Evolutionary conservation across 352 stramenopile species (phyloP), one percentile per base, ranked within the genome.

Genomic region (Phytophthora rubi): DNA sequence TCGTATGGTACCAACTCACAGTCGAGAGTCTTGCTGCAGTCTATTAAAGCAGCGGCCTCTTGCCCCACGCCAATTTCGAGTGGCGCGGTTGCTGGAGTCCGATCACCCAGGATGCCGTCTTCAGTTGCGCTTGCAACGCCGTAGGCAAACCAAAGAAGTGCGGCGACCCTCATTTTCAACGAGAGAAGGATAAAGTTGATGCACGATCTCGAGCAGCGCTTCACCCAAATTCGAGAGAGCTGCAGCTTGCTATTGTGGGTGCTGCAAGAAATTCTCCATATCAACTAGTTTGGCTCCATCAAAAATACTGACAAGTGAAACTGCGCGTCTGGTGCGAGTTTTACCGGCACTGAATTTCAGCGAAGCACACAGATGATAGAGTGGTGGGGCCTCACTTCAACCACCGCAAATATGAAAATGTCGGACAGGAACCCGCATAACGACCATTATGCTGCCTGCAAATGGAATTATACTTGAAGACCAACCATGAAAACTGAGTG

Each of bases 1-100:
- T 66, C 54, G 7, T 76, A 53, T 2, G 52, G n/a, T 10, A 58
- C 47, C 49, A 32, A 44, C 7, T 65, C 53, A 13, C 70, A 76
- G 12, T 73, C 37, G 45, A 69, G 54, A 39, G 30, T 13, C 30
- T 62, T 49, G 18, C 18, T 59, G 47, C 71, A 78, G 39, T 74
- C 52, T 16, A 78, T 65, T 7, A 12, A n/a, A 21, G 61, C 23
- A 8, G 53, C 56, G 53, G 23, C 65, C 45, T 59, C n/a, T 10
- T 28, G 5, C 1, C 56, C 65, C 1, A 66, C 5, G 5, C 45
- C 70, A 18, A 73, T 67, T 48, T 53, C 52, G 3, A 68, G 32
- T n/a, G 32, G 21, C 37, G 12, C 18, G 0, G 16, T 33, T 10
- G 10, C 49, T 60, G 53, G 13, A 54, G 57, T 37, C 3, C 23